A percentile compares a stretch with the other conserved stretches of the same genome.
These are phyloP conservation scores for Tephrocybe sp. DNA, from an alignment of 768 basidiomycete genomes.

Conservation along the genomic window DNA sequence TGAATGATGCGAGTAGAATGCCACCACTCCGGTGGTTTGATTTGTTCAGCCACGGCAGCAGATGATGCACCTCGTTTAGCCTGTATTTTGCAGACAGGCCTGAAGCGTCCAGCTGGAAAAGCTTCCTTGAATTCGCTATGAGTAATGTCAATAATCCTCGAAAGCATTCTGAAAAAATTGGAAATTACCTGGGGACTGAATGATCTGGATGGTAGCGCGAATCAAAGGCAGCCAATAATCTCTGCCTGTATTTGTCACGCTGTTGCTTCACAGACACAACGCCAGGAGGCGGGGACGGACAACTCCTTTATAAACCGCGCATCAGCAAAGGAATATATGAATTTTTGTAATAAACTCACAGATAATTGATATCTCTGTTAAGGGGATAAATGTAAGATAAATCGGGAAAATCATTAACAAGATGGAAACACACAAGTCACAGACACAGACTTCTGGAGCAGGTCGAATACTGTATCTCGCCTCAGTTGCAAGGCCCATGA, in stretches of 20 bases:
- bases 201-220: constrained; percentile 89
- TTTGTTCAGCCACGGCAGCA: constrained; percentile 82
- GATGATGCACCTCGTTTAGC: constrained; percentile 79
- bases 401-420: background rate
- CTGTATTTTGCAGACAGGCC: constrained; percentile 88
- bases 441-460: constrained; percentile 79
- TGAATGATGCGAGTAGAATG: constrained; percentile 87
- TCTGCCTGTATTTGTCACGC: constrained; percentile 75
- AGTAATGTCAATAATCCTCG: constrained; percentile 8
- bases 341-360: constrained; percentile 42
- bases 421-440: constrained; percentile 65
- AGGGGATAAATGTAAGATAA: constrained; percentile 5
- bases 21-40: constrained; percentile 94
- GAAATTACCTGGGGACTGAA: constrained; percentile 61
- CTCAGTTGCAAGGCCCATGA: constrained; percentile 86
- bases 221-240: constrained; percentile 75
- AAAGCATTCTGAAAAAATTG: background rate
- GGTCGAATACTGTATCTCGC: constrained; percentile 76
- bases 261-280: constrained; percentile 76
- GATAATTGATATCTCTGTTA: constrained; percentile 71
- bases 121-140: constrained; percentile 90
- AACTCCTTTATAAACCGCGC: constrained; percentile 46
- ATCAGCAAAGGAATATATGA: constrained; percentile 3
- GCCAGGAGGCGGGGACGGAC: constrained; percentile 74
- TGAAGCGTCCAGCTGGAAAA: constrained; percentile 88